Conservation (phyloP, 2,329 filamentous ascomycete species). For the Colletotrichum siamense region DNA sequence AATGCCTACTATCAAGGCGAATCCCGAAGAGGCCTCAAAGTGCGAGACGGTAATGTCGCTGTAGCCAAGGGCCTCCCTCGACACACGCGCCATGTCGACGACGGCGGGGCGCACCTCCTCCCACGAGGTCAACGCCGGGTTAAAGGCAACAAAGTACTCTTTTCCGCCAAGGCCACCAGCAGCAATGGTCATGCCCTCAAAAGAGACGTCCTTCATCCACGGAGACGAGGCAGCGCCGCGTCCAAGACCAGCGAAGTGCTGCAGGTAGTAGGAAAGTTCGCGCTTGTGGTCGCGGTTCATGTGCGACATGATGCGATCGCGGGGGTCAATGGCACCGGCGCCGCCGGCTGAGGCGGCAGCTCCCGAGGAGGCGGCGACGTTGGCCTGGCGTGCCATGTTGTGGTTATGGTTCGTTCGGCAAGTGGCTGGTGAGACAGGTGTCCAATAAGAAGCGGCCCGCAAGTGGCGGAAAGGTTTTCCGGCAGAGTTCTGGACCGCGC, state of each 20-base stretch:
- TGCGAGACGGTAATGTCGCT: slow-evolving; percentile 47
- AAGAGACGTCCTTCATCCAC: slow-evolving; percentile 68
- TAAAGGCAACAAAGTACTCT: slow-evolving; percentile 63
- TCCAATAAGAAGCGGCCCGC: background rate
- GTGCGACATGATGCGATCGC: slow-evolving; percentile 66
- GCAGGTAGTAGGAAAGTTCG: slow-evolving; percentile 80
- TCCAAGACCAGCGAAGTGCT: slow-evolving; percentile 69
- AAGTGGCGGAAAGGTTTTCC: background rate
- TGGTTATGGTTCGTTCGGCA: background rate
- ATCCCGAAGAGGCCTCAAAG: slow-evolving; percentile 45
- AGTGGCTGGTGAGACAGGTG: background rate
- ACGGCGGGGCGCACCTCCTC: slow-evolving; percentile 72
- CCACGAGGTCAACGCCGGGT: slow-evolving; percentile 73
- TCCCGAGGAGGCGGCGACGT: background rate
- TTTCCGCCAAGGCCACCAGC: slow-evolving; percentile 49
- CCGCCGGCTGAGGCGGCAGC: background rate
- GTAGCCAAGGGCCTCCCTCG: slow-evolving; percentile 65
- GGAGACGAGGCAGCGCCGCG: slow-evolving; percentile 60
- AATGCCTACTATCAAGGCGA: slow-evolving; percentile 59
- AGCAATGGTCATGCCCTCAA: slow-evolving; percentile 65
- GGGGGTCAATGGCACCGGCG: slow-evolving; percentile 31
- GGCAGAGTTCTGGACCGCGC: background rate
- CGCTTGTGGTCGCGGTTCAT: slow-evolving; percentile 86
- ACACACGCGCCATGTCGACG: slow-evolving; percentile 70
- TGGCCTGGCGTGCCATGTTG: background rate